phyloP scores from a whole-genome alignment of 495 filamentous ascomycete genomes.

The Penicillium paradoxum region DNA sequence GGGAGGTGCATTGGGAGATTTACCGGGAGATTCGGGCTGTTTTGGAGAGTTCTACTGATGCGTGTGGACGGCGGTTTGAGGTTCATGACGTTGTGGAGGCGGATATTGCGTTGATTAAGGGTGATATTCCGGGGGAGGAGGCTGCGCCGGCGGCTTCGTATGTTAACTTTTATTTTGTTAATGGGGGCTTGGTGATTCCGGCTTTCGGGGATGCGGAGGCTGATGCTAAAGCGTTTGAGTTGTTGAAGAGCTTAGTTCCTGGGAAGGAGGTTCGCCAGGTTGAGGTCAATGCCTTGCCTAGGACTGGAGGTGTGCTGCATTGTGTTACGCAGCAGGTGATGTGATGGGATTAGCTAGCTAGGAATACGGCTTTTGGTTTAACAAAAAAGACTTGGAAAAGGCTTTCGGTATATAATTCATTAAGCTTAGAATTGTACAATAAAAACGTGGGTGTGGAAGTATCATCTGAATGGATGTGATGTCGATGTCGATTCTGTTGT shows the following conservation, averaged over 20 bases:
- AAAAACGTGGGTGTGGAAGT: background rate
- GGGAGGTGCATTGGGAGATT: constrained; percentile 21
- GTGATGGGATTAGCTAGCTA: constrained; percentile 3
- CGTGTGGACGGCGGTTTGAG: constrained; percentile 22
- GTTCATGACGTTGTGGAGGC: constrained; percentile 30
- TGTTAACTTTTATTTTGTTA: constrained; percentile 36
- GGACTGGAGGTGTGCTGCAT: constrained; percentile 31
- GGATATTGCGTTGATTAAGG: constrained; percentile 20
- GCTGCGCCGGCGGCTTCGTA: constrained; percentile 26
- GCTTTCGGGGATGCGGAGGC: constrained; percentile 27
- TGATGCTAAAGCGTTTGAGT: constrained; percentile 25
- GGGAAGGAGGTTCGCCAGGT: constrained; percentile 25
- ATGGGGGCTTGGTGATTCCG: constrained; percentile 32
- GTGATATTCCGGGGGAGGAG: constrained; percentile 20
- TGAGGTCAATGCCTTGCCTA: constrained; percentile 24
- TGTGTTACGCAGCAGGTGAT: constrained; percentile 34
- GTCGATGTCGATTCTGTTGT: background rate
- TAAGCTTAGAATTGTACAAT: background rate
- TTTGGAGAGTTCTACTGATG: constrained; percentile 21
- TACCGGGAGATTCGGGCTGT: constrained; percentile 27
- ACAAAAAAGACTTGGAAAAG: too few species aligned
- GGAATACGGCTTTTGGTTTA: background rate
- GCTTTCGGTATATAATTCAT: too few species aligned
- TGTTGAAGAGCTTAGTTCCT: constrained; percentile 20
- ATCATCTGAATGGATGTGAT: background rate